A percentile compares a stretch with the other conserved stretches of the same genome.
Evolutionary conservation across 176 grass and related monocot genomes (phyloP).

Genomic region (Carex myosuroides): DNA sequence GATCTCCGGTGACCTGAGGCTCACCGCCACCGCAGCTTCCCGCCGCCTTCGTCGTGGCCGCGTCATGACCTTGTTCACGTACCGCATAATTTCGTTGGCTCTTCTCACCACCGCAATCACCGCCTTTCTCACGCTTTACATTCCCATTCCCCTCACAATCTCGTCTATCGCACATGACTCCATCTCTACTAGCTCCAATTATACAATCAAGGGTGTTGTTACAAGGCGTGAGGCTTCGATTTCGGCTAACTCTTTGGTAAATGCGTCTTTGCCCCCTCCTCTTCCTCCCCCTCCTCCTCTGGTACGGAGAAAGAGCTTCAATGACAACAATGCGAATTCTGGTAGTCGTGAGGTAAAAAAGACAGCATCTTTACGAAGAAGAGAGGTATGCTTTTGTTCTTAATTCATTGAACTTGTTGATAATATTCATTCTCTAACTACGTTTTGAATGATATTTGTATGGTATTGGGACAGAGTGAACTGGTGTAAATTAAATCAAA

Average conservation of each 20-base stretch:
- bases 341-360: neutral
- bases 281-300: conserved; percentile 14
- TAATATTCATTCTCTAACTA: neutral
- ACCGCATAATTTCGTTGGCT: neutral
- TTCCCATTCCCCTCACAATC: conserved; percentile 4
- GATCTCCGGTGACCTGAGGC: neutral
- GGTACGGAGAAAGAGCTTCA: neutral
- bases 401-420: neutral
- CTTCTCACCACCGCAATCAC: conserved; percentile 32
- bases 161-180: neutral
- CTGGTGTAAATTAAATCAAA: neutral
- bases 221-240: neutral
- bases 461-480: neutral
- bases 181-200: conserved; percentile 5
- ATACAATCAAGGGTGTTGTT: neutral
- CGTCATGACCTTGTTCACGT: conserved; percentile 14
- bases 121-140: conserved; percentile 31
- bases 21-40: neutral
- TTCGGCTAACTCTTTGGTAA: neutral
- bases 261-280: neutral
- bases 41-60: conserved; percentile 17
- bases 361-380: neutral
- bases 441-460: neutral
- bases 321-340: conserved; percentile 5
- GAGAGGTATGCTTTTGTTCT: conserved; percentile 31